phyloP scores from a whole-genome alignment of 2,329 filamentous ascomycete genomes.

The Daldinia sp. region DNA sequence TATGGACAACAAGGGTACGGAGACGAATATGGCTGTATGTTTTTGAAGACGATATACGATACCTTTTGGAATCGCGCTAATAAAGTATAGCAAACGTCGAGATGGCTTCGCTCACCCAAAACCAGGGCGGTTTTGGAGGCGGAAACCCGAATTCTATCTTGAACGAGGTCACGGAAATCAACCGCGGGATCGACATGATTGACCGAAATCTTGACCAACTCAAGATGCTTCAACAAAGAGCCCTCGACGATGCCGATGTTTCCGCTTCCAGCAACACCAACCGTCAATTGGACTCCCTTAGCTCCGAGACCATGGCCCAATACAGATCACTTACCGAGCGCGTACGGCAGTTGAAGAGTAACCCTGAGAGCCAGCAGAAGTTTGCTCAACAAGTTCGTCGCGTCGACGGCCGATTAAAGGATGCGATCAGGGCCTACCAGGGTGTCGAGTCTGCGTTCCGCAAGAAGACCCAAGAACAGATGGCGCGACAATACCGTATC shows the following conservation, averaged over 20 bases:
- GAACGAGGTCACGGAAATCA: conserved; percentile 86
- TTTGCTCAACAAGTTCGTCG: conserved; percentile 85
- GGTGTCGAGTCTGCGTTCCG: conserved; percentile 83
- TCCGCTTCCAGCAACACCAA: conserved; percentile 73
- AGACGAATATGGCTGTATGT: conserved; percentile 58
- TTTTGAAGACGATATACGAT: background rate
- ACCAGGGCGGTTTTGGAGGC: conserved; percentile 58
- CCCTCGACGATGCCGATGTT: conserved; percentile 80
- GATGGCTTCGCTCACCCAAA: conserved; percentile 74
- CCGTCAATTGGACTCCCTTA: conserved; percentile 78
- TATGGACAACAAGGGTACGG: conserved; percentile 50
- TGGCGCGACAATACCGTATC: conserved; percentile 90
- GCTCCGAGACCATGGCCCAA: conserved; percentile 82
- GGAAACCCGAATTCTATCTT: conserved; percentile 81
- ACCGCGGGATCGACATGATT: conserved; percentile 80
- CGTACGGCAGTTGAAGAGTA: conserved; percentile 85
- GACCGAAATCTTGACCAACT: conserved; percentile 79
- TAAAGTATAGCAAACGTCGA: conserved; percentile 66
- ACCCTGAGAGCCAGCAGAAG: conserved; percentile 78
- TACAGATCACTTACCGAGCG: conserved; percentile 85
- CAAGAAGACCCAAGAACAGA: conserved; percentile 83
- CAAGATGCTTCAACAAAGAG: conserved; percentile 75
- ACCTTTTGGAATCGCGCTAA: conserved; percentile 27
- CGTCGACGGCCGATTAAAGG: conserved; percentile 82
- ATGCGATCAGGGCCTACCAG: conserved; percentile 85